Conservation (phyloP, 1,284 basidiomycete species). For the Fistulinella cinereoalba region DNA sequence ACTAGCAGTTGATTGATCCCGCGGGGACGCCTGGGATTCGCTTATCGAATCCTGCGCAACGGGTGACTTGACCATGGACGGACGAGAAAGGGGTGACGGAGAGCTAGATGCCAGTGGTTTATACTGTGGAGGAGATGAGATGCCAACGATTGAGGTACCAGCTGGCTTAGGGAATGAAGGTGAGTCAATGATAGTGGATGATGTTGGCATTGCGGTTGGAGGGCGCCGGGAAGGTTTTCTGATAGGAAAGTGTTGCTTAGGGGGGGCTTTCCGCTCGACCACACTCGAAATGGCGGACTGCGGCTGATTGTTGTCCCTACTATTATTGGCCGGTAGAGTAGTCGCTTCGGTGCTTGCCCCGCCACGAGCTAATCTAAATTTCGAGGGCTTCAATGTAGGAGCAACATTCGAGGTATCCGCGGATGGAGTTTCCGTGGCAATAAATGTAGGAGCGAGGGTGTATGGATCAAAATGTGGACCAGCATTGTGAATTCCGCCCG, state of each 20-base stretch:
- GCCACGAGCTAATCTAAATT: conserved; percentile 37
- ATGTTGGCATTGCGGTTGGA: background rate
- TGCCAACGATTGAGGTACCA: conserved; percentile 14
- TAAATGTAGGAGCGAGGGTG: background rate
- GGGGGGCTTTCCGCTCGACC: conserved; percentile 26
- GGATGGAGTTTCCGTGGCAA: background rate
- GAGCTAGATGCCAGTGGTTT: no score
- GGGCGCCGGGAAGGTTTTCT: conserved; percentile 12
- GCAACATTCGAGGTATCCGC: background rate
- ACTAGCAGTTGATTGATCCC: conserved; percentile 18
- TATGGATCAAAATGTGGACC: conserved; percentile 40
- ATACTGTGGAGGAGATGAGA: conserved; percentile 40
- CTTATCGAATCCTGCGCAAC: conserved; percentile 35
- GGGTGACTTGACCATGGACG: no score
- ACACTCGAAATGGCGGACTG: conserved; percentile 30
- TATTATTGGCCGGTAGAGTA: background rate
- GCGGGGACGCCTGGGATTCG: background rate
- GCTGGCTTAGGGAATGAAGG: conserved; percentile 22
- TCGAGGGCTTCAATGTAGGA: conserved; percentile 27
- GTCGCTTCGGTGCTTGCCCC: background rate
- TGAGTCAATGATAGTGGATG: conserved; percentile 18
- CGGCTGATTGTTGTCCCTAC: conserved; percentile 27
- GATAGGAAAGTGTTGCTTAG: conserved; percentile 13
- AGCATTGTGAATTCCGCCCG: conserved; percentile 57
- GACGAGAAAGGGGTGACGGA: no score